Evolutionary conservation across 768 basidiomycete species (phyloP).

Genomic region (Sarcodon sp.): DNA sequence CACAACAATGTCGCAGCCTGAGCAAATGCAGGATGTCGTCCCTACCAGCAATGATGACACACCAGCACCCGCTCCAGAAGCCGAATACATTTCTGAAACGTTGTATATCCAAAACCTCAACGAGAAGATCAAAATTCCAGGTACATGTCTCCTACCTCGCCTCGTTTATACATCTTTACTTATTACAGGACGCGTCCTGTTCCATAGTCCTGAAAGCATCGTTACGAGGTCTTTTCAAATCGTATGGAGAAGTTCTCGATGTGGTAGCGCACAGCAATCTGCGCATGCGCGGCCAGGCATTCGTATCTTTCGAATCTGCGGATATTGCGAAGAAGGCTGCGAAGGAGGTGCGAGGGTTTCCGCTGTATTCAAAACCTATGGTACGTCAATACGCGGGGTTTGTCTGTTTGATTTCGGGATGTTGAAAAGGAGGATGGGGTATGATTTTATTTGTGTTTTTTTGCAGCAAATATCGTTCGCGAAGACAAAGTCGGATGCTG

Average conservation of each 20-base stretch:
- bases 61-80: conserved; percentile 14
- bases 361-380: conserved; percentile 95
- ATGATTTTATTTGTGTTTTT: conserved; percentile 1
- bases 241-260: conserved; percentile 86
- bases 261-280: conserved; percentile 93
- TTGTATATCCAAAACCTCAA: conserved; percentile 95
- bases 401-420: neutral
- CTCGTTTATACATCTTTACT: neutral
- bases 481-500: conserved; percentile 76
- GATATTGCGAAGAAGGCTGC: conserved; percentile 80
- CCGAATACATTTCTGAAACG: conserved; percentile 61
- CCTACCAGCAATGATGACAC: too few species aligned
- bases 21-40: too few species aligned
- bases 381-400: conserved; percentile 27
- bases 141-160: conserved; percentile 17
- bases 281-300: conserved; percentile 97
- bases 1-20: too few species aligned
- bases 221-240: conserved; percentile 79
- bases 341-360: conserved; percentile 90
- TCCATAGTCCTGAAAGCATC: conserved; percentile 75
- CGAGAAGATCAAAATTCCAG: conserved; percentile 81
- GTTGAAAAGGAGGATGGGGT: neutral
- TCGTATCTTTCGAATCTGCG: conserved; percentile 78
- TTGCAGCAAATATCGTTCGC: conserved; percentile 92
- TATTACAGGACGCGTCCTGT: neutral